Base-by-base conservation (phyloP, 306 rosid genomes). In the Citrullus mucosospermus region DNA sequence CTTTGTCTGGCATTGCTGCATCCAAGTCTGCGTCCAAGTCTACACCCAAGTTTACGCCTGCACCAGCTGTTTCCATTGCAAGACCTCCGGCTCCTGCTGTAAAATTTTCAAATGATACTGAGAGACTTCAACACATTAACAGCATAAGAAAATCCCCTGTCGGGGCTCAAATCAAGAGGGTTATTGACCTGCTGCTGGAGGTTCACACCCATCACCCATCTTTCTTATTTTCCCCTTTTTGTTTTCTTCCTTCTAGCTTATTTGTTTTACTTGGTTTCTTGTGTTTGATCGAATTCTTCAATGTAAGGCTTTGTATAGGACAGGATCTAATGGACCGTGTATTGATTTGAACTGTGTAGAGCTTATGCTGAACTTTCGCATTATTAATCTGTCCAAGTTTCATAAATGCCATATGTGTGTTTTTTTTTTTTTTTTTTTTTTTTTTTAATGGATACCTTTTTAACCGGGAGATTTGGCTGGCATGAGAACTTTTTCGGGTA, bases 151-250 rank as follows among this genome's bases (percentile, higher is more conserved):
- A 90, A 61, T 82, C 89, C 50, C 93, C 97, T 0, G 97, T 91
- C 1, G 97, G 99, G 82, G 93, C 97, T 78, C 99, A 95, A 85
- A 92, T 95, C 85, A 95, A 90, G 87, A 92, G 96, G 57, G 97
- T 95, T 44, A 95, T 95, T 18, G 86, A 84, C 89, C 89, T 91
- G 60, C 89, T 95, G 57, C 80, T 83, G 2, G 96, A 95, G 96
- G 99, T 92, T 82, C 57, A 22, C 62, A 77, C 46, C 57, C 9
- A 34, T 41, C 48, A 18, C 51, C 43, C 74, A 78, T 62, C 77
- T 56, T 75, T 78, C 38, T 80, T 72, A 55, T 20, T 8, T 12
- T 61, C 22, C 51, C 18, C n/a, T 6, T 41, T 22, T 59, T 15
- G 22, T 61, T 22, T 4, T 61, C 9, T 10, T 9, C 9, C 44